These are phyloP conservation scores for Lecanicillium sp. DNA, from an alignment of 2,329 filamentous ascomycete genomes.

Conservation along the genomic window DNA sequence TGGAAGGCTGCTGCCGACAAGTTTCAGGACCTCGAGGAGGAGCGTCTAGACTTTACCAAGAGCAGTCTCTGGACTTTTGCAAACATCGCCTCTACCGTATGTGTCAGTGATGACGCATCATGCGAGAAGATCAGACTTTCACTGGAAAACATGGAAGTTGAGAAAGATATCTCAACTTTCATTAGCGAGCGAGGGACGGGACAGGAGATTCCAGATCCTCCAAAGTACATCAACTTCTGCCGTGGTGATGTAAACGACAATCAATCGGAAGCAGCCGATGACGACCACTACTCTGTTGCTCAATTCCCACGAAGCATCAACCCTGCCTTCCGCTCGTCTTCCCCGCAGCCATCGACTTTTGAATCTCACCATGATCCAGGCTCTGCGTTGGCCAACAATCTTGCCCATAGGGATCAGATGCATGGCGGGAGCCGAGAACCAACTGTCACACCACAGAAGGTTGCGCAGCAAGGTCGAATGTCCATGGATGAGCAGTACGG, in stretches of 20 bases:
- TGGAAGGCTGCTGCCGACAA: conserved; percentile 98
- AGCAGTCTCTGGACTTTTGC: conserved; percentile 97
- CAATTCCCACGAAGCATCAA: conserved; percentile 95
- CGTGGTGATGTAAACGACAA: conserved; percentile 77
- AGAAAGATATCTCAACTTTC: conserved; percentile 85
- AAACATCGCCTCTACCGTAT: conserved; percentile 94
- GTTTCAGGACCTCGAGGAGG: conserved; percentile 97
- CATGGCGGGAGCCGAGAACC: conserved; percentile 40
- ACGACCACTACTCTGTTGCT: conserved; percentile 86
- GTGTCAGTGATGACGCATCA: conserved; percentile 91
- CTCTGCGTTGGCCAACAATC: conserved; percentile 59
- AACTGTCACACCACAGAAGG: conserved; percentile 44
- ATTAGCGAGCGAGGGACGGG: conserved; percentile 86
- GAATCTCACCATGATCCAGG: conserved; percentile 88
- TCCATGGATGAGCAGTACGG: conserved; percentile 18
- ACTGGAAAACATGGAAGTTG: conserved; percentile 90
- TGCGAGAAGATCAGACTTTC: conserved; percentile 95
- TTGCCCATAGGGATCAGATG: conserved; percentile 48
- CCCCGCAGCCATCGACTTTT: conserved; percentile 86
- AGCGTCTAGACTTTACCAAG: conserved; percentile 93
- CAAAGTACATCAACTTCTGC: conserved; percentile 98
- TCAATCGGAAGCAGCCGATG: conserved; percentile 75
- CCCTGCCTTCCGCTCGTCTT: conserved; percentile 89
- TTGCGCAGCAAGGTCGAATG: conserved; percentile 14
- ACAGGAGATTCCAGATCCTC: conserved; percentile 93